A percentile compares a stretch with the other conserved stretches of the same genome.
Evolutionary conservation across 495 filamentous ascomycete genomes (phyloP).

Genomic region (Apodospora peruviana): DNA sequence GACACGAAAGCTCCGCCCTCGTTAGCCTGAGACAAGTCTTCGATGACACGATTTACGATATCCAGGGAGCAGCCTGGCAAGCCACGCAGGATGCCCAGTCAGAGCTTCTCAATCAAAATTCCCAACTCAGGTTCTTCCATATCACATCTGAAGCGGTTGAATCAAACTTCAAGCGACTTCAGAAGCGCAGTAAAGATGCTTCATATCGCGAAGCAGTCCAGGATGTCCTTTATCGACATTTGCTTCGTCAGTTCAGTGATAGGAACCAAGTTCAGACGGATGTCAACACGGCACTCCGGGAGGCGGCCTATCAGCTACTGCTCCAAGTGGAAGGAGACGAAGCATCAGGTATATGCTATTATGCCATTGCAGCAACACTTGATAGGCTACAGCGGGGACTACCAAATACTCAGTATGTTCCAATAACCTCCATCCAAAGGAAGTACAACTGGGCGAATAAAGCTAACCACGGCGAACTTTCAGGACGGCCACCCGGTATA

Average conservation of each 20-base stretch:
- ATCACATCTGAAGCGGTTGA: slow-evolving; percentile 4
- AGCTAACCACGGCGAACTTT: no score
- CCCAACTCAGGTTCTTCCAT: neutral
- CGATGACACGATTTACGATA: neutral
- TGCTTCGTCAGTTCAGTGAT: neutral
- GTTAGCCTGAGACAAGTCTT: no score
- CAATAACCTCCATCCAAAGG: no score
- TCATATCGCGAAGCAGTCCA: slow-evolving; percentile 10
- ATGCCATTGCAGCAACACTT: slow-evolving; percentile 6
- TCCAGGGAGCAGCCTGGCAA: slow-evolving; percentile 2
- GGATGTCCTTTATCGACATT: slow-evolving; percentile 2
- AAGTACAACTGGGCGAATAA: no score
- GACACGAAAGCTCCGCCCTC: no score
- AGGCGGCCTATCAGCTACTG: slow-evolving; percentile 19
- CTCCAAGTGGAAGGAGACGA: slow-evolving; percentile 6
- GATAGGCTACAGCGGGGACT: neutral
- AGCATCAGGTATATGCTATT: slow-evolving; percentile 5
- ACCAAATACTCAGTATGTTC: no score
- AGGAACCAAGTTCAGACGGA: neutral
- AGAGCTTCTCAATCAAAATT: neutral
- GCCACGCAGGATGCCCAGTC: slow-evolving; percentile 3
- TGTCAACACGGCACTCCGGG: slow-evolving; percentile 2
- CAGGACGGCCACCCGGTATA: no score
- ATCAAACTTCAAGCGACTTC: neutral
- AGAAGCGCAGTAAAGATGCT: neutral